Evolutionary conservation across 2,329 filamentous ascomycete genomes (phyloP).

Genomic region (Exophiala xenobiotica): DNA sequence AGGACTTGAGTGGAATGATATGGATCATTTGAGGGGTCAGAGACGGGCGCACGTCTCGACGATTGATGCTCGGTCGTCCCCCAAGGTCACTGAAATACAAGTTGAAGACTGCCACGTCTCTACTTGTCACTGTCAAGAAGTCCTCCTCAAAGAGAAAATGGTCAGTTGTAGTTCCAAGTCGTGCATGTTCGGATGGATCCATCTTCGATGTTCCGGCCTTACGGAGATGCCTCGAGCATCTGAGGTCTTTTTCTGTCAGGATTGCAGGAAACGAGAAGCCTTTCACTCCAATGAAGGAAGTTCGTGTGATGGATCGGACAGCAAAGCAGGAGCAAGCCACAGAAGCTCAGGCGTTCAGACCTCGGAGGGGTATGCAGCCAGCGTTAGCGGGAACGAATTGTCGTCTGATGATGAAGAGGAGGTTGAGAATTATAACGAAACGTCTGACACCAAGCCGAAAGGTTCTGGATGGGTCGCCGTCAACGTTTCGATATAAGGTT

Average conservation of each 20-base stretch:
- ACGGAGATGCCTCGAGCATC: slow-evolving; percentile 6
- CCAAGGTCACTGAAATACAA: not conserved
- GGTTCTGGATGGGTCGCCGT: slow-evolving; percentile 8
- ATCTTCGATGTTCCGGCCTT: slow-evolving; percentile 22
- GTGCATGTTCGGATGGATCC: slow-evolving; percentile 23
- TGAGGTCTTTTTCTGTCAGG: slow-evolving; percentile 17
- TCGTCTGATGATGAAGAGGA: not conserved
- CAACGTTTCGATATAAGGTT: not conserved
- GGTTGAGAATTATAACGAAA: no score
- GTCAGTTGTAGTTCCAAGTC: slow-evolving; percentile 16
- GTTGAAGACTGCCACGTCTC: not conserved
- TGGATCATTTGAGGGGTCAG: not conserved
- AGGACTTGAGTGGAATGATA: slow-evolving; percentile 14
- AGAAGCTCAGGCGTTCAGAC: not conserved
- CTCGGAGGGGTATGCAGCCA: not conserved
- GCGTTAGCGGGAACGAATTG: not conserved
- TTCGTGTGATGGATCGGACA: no score
- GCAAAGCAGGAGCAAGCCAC: not conserved
- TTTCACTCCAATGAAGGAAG: no score
- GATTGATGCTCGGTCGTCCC: not conserved
- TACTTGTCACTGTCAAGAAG: slow-evolving; percentile 19
- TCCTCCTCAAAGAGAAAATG: slow-evolving; percentile 6
- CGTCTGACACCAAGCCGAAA: not conserved
- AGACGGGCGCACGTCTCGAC: not conserved
- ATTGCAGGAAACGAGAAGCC: slow-evolving; percentile 10